phyloP scores from a whole-genome alignment of 2,329 filamentous ascomycete species.

The Coniochaeta ligniaria region DNA sequence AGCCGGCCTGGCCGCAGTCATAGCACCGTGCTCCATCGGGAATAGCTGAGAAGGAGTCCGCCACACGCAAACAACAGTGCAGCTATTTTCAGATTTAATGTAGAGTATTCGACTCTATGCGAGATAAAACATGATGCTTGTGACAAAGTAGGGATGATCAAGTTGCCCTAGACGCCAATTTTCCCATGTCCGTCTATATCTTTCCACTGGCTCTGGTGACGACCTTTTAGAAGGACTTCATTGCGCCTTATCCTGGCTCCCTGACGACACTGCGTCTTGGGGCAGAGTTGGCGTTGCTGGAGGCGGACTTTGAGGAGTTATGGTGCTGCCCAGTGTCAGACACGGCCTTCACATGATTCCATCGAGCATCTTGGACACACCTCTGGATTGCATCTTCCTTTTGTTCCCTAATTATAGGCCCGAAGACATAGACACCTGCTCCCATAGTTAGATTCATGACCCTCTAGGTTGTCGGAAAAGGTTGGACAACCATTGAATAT shows the following conservation, averaged over 20 bases:
- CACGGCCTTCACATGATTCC: background rate
- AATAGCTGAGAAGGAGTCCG: too few species aligned
- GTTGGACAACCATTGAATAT: background rate
- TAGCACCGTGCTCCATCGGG: too few species aligned
- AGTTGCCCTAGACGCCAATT: too few species aligned
- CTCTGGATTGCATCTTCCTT: background rate
- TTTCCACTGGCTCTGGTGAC: too few species aligned
- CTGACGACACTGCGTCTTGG: background rate
- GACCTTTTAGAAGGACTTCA: background rate
- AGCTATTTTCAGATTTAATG: too few species aligned
- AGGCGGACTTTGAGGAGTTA: background rate
- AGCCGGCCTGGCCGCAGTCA: too few species aligned
- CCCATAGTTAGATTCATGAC: background rate
- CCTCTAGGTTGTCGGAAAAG: background rate
- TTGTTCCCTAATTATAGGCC: background rate
- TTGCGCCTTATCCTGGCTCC: background rate
- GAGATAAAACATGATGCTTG: too few species aligned
- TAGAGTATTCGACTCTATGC: too few species aligned
- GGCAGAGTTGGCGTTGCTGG: background rate
- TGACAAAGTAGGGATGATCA: too few species aligned
- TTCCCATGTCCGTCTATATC: too few species aligned
- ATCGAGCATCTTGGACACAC: background rate
- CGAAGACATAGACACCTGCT: constrained; percentile 1
- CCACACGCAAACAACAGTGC: too few species aligned
- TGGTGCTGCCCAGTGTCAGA: background rate